Evolutionary conservation across 176 grass and related monocot genomes (phyloP).

Genomic region (Dactylis glomerata): DNA sequence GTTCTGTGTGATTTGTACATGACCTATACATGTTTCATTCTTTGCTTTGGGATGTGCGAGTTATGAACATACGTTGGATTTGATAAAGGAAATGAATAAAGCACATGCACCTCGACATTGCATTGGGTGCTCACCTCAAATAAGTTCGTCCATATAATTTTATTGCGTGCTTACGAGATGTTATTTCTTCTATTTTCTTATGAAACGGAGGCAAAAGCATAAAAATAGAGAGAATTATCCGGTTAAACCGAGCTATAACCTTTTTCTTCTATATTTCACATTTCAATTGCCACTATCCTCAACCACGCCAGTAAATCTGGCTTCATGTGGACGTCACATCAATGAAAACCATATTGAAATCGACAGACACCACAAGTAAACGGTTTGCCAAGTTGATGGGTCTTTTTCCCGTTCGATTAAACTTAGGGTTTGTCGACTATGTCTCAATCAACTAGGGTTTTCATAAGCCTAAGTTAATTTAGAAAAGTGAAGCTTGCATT

Average conservation of each 20-base stretch:
- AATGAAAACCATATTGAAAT: not conserved
- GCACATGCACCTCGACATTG: not conserved
- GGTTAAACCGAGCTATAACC: too few relatives aligned
- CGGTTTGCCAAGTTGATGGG: not conserved
- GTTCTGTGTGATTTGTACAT: not conserved
- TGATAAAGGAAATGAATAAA: slow-evolving; percentile 9
- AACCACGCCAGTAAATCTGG: not conserved
- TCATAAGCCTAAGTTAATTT: too few relatives aligned
- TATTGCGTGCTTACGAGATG: not conserved
- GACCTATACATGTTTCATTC: not conserved
- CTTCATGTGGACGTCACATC: not conserved
- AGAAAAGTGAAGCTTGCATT: too few relatives aligned
- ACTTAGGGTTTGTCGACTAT: too few relatives aligned
- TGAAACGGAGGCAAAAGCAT: too few relatives aligned
- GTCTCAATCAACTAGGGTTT: too few relatives aligned
- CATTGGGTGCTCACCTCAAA: not conserved
- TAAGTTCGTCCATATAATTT: not conserved
- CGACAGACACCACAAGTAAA: not conserved
- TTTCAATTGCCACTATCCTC: too few relatives aligned
- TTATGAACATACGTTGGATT: slow-evolving; percentile 3
- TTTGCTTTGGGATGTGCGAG: not conserved
- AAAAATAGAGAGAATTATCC: too few relatives aligned
- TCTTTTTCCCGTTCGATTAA: not conserved
- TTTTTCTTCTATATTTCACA: too few relatives aligned
- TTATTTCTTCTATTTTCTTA: too few relatives aligned